Conservation (phyloP, 192 early-diverging fungal species). For the Podila epicladia region DNA sequence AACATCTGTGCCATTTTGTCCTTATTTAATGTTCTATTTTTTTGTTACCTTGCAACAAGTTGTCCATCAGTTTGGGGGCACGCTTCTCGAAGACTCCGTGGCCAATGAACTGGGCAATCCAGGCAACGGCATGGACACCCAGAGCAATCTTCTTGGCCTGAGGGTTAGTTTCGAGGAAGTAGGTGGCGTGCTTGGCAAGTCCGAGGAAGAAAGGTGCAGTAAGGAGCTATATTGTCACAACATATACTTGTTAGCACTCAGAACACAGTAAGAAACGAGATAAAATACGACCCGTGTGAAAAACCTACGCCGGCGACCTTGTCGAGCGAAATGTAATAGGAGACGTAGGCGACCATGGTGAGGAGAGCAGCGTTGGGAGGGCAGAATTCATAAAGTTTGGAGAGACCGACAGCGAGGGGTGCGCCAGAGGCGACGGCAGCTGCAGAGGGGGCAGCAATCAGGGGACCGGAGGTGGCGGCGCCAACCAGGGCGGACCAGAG, state of each 20-base stretch:
- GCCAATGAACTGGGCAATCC: slow-evolving; percentile 92
- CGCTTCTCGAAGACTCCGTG: slow-evolving; percentile 90
- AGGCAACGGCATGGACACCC: slow-evolving; percentile 73
- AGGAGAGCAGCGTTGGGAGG: slow-evolving; percentile 67
- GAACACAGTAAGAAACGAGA: slow-evolving; percentile 4
- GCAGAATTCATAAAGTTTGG: slow-evolving; percentile 41
- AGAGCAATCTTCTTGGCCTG: slow-evolving; percentile 64
- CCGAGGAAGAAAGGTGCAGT: slow-evolving; percentile 68
- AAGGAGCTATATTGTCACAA: slow-evolving; percentile 50
- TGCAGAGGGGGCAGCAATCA: slow-evolving; percentile 54
- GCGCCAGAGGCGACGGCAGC: slow-evolving; percentile 42
- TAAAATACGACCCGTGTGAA: slow-evolving; percentile 18
- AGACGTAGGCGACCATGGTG: slow-evolving; percentile 61
- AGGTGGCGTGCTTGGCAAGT: slow-evolving; percentile 72
- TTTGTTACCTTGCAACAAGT: slow-evolving; percentile 78
- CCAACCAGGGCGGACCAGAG: slow-evolving; percentile 82
- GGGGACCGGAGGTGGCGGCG: slow-evolving; percentile 54
- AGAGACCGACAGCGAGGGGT: slow-evolving; percentile 41
- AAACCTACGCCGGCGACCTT: slow-evolving; percentile 69
- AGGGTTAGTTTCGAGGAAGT: slow-evolving; percentile 59
- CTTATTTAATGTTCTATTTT: background rate
- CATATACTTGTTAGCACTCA: background rate
- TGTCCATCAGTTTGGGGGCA: slow-evolving; percentile 88
- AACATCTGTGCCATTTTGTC: background rate
- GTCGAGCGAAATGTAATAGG: slow-evolving; percentile 86